Evolutionary conservation across 2,329 filamentous ascomycete species (phyloP).

Genomic region (Arthrocladium fulminans): DNA sequence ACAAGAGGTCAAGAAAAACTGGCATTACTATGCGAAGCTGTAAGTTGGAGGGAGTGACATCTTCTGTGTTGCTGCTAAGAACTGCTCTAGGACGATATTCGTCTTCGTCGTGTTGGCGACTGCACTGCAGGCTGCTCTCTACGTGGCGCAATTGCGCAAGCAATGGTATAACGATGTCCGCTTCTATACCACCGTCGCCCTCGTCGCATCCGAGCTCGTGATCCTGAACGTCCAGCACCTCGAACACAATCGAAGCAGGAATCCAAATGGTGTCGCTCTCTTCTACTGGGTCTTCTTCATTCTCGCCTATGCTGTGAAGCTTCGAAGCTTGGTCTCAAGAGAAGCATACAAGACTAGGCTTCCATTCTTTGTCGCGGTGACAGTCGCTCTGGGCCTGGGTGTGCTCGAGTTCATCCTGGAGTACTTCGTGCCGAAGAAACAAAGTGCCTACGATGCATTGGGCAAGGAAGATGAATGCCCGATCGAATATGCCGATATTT

Average conservation of each 20-base stretch:
- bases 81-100: slow-evolving; percentile 49
- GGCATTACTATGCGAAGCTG: slow-evolving; percentile 90
- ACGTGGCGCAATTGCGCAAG: slow-evolving; percentile 59
- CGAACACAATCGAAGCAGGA: slow-evolving; percentile 72
- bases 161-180: slow-evolving; percentile 75
- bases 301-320: slow-evolving; percentile 68
- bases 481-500: slow-evolving; percentile 85
- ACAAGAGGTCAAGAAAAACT: slow-evolving; percentile 65
- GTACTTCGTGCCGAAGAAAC: slow-evolving; percentile 75
- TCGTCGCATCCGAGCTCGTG: slow-evolving; percentile 61
- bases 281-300: slow-evolving; percentile 89
- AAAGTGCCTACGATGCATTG: slow-evolving; percentile 59
- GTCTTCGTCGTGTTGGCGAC: slow-evolving; percentile 59
- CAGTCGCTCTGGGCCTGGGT: slow-evolving; percentile 61
- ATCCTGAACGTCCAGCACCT: slow-evolving; percentile 75
- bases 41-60: slow-evolving; percentile 39
- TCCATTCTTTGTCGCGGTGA: slow-evolving; percentile 70
- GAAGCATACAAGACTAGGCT: slow-evolving; percentile 57
- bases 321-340: slow-evolving; percentile 76
- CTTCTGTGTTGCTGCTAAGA: slow-evolving; percentile 2
- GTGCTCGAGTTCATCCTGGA: slow-evolving; percentile 66
- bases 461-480: slow-evolving; percentile 61
- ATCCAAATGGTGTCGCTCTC: slow-evolving; percentile 78
- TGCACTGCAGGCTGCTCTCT: slow-evolving; percentile 63
- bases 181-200: slow-evolving; percentile 70